Conservation (phyloP, 2,329 filamentous ascomycete species). For the Penicillium sp. region DNA sequence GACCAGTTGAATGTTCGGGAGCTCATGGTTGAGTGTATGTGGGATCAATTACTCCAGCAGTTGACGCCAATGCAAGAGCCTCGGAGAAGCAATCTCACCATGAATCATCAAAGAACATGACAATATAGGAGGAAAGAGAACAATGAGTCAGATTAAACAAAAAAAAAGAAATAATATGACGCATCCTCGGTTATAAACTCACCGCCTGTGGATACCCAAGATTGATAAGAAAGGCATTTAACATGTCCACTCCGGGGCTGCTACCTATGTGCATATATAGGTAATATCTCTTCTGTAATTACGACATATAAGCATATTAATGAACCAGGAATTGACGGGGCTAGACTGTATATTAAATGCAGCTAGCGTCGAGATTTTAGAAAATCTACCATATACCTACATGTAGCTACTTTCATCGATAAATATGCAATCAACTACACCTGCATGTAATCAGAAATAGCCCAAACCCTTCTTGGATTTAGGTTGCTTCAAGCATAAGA, state of each 20-base stretch:
- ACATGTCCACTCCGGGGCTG: neutral
- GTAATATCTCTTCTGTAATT: too few relatives aligned
- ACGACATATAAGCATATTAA: neutral
- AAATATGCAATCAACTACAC: neutral
- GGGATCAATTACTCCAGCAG: constrained; percentile 7
- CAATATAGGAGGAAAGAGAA: neutral
- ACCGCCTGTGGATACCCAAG: constrained; percentile 12
- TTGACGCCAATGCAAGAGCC: neutral
- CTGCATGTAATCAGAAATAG: too few relatives aligned
- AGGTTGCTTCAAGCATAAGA: neutral
- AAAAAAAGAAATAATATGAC: constrained; percentile 10
- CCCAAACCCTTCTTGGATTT: neutral
- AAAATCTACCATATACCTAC: too few relatives aligned
- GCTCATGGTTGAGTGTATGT: constrained; percentile 33
- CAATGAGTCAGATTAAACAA: constrained; percentile 8
- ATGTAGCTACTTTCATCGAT: too few relatives aligned
- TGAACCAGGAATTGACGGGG: neutral
- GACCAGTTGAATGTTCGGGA: constrained; percentile 34
- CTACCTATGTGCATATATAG: too few relatives aligned
- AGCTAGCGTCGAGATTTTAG: too few relatives aligned
- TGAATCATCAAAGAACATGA: constrained; percentile 16
- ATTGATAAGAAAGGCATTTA: constrained; percentile 14
- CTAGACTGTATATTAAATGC: too few relatives aligned
- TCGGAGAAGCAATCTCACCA: neutral
- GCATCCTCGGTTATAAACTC: constrained; percentile 10